Conservation (phyloP, 2,329 filamentous ascomycete species). For the Geoglossum cookeanum region DNA sequence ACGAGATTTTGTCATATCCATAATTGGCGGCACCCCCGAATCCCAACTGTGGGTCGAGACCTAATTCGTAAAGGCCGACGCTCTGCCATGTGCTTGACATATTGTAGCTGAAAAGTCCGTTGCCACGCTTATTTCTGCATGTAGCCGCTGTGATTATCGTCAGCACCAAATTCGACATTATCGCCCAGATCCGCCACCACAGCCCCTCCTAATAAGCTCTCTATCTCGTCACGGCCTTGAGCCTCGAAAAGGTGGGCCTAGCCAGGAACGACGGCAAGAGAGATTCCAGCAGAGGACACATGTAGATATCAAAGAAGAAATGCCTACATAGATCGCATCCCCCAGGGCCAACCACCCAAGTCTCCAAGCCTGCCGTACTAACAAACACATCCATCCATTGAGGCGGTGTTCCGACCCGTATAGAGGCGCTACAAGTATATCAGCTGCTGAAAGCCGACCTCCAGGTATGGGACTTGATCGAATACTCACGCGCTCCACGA, state of each 20-base stretch:
- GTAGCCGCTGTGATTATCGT: background rate
- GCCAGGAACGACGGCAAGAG: background rate
- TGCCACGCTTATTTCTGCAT: constrained; percentile 6
- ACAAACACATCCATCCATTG: constrained; percentile 9
- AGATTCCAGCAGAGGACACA: background rate
- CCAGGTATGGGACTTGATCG: no score
- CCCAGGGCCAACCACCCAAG: constrained; percentile 8
- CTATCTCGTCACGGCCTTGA: background rate
- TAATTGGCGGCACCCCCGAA: constrained; percentile 38
- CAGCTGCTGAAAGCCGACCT: background rate
- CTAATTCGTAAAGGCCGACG: constrained; percentile 40
- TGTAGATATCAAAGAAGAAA: background rate
- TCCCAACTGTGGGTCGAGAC: constrained; percentile 32
- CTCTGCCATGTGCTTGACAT: constrained; percentile 37
- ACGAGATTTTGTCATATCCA: constrained; percentile 32
- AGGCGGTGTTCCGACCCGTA: constrained; percentile 9
- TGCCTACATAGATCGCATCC: constrained; percentile 7
- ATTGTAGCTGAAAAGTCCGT: constrained; percentile 6
- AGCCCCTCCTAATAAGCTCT: background rate
- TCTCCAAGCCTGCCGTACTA: constrained; percentile 9
- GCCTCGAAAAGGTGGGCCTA: background rate
- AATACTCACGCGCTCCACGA: constrained; percentile 6
- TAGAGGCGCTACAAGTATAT: constrained; percentile 1
- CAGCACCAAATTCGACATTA: background rate
- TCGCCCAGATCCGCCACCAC: background rate